Conservation (phyloP, 768 basidiomycete species). For the Auricularia auricula-judae region DNA sequence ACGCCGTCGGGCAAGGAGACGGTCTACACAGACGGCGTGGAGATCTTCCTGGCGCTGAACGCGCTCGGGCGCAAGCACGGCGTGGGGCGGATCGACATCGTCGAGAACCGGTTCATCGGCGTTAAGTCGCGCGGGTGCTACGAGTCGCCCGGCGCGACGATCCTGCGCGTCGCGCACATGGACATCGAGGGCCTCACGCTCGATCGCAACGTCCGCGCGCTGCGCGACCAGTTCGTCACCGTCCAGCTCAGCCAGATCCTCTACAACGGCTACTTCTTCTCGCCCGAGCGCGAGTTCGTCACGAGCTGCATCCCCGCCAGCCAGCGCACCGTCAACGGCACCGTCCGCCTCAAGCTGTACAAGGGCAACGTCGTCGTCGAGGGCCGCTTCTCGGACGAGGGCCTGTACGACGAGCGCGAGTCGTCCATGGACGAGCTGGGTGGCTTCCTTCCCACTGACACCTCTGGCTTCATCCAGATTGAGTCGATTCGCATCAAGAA, state of each 20-base stretch:
- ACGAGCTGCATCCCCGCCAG: conserved; percentile 83
- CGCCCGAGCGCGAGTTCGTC: conserved; percentile 96
- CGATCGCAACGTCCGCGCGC: conserved; percentile 89
- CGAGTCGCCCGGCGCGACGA: conserved; percentile 94
- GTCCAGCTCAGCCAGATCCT: conserved; percentile 81
- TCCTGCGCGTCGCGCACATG: conserved; percentile 89
- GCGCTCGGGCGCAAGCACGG: conserved; percentile 89
- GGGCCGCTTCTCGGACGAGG: conserved; percentile 84
- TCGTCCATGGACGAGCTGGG: conserved; percentile 99
- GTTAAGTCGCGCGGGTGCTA: conserved; percentile 99
- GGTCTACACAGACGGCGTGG: conserved; percentile 77
- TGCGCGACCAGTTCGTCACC: conserved; percentile 93
- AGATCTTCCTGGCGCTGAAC: conserved; percentile 88
- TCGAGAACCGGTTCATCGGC: conserved; percentile 98
- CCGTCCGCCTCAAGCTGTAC: conserved; percentile 84
- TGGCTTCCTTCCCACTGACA: conserved; percentile 93
- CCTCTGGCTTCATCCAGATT: conserved; percentile 93
- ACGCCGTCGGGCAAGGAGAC: conserved; percentile 37
- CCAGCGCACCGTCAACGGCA: conserved; percentile 92
- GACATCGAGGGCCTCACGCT: conserved; percentile 97
- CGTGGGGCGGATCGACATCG: conserved; percentile 94
- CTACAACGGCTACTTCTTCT: conserved; percentile 99
- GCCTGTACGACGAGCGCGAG: conserved; percentile 89
- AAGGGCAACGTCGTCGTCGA: conserved; percentile 94
- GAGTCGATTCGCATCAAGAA: conserved; percentile 98